Conservation (phyloP, 164 flowering plant species). For the Aristolochia californica region DNA sequence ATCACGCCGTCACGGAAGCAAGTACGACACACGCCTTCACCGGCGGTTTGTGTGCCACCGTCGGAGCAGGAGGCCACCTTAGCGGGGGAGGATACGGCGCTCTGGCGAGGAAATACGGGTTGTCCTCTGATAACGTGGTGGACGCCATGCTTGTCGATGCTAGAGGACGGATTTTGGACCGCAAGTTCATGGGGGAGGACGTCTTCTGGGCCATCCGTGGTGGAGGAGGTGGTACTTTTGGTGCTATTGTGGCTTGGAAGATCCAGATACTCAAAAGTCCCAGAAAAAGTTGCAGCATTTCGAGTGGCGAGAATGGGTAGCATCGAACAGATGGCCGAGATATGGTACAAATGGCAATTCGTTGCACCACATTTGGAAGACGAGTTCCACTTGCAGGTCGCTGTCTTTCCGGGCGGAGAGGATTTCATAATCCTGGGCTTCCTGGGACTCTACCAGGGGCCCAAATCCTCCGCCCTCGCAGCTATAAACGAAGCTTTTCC, state of each 20-base stretch:
- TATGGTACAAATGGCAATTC: conserved; percentile 15
- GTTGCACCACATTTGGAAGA: conserved; percentile 5
- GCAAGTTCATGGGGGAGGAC: conserved; percentile 15
- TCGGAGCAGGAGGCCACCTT: conserved; percentile 19
- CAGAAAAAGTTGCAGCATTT: conserved; percentile 10
- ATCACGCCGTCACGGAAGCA: conserved; percentile 12
- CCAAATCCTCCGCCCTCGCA: not conserved
- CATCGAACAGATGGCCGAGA: not conserved
- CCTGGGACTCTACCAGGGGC: conserved; percentile 15
- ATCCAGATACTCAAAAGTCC: conserved; percentile 7
- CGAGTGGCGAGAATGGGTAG: conserved; percentile 1
- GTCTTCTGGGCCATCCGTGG: conserved; percentile 22
- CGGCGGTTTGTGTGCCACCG: conserved; percentile 19
- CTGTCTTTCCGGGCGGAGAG: conserved; percentile 2
- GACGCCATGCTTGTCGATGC: conserved; percentile 15
- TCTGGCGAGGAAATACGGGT: conserved; percentile 18
- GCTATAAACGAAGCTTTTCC: conserved; percentile 9
- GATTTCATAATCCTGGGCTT: conserved; percentile 5
- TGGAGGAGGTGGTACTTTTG: conserved; percentile 13
- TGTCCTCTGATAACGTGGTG: conserved; percentile 16
- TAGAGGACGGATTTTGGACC: conserved; percentile 5
- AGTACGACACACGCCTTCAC: conserved; percentile 11
- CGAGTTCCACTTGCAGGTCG: conserved; percentile 8
- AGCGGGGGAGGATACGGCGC: conserved; percentile 22
- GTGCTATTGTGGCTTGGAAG: conserved; percentile 17